Conservation (phyloP, 2,329 filamentous ascomycete species). For the Xylaria sp. region DNA sequence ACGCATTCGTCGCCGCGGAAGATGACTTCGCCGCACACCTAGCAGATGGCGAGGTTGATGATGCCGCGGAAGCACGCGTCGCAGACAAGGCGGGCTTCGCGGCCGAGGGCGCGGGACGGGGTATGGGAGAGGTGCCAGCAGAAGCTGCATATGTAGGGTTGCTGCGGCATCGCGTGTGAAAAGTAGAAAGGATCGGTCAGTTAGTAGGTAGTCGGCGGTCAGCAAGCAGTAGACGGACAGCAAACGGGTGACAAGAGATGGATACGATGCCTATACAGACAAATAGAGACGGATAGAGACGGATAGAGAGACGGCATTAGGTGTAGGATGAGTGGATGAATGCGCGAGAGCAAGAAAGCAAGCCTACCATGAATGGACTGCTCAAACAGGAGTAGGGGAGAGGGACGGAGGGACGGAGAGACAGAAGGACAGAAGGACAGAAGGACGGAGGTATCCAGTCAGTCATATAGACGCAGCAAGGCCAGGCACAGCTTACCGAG, state of each 20-base stretch:
- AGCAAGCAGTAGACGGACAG: neutral
- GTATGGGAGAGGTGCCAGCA: conserved; percentile 53
- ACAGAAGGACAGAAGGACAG: no score
- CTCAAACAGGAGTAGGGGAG: no score
- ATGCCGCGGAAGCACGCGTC: conserved; percentile 52
- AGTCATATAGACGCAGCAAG: no score
- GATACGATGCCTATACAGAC: no score
- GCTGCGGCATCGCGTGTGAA: neutral
- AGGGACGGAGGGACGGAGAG: no score
- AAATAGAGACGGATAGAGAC: neutral
- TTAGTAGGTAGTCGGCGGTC: neutral
- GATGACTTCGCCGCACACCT: conserved; percentile 62
- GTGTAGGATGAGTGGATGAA: neutral
- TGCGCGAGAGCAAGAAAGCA: no score
- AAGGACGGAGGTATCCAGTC: no score
- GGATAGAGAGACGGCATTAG: neutral
- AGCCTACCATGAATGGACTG: no score
- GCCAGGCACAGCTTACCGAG: no score
- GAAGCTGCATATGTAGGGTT: conserved; percentile 59
- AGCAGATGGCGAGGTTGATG: conserved; percentile 61
- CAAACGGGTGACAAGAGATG: neutral
- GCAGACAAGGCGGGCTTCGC: conserved; percentile 56
- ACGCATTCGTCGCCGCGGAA: conserved; percentile 60
- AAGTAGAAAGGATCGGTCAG: no score
- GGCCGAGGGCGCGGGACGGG: conserved; percentile 50